A percentile compares a stretch with the other conserved stretches of the same genome.
phyloP scores from a whole-genome alignment of 768 basidiomycete species.

The Boletales sp. region DNA sequence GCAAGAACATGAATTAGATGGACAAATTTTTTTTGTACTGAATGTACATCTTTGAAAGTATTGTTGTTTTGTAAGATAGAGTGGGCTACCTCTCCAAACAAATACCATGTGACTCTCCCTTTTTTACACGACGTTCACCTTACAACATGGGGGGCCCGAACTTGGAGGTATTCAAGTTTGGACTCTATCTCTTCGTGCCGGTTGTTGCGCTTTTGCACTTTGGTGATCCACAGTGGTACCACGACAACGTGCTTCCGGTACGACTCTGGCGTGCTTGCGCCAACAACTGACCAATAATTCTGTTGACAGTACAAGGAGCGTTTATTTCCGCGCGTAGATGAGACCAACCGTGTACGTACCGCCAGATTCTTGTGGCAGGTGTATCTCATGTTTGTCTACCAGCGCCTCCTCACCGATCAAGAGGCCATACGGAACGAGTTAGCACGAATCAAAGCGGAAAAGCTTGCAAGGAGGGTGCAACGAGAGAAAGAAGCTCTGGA shows the following conservation, averaged over 20 bases:
- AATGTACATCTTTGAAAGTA: too few relatives aligned
- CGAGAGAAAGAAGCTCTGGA: constrained; percentile 38
- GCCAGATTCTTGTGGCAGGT: neutral
- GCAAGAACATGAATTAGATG: neutral
- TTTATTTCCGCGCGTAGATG: constrained; percentile 62
- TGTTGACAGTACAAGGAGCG: constrained; percentile 61
- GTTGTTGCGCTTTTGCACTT: constrained; percentile 78
- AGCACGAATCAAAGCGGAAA: constrained; percentile 66
- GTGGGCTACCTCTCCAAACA: too few relatives aligned
- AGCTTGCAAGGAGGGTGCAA: constrained; percentile 42
- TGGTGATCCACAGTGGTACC: constrained; percentile 87
- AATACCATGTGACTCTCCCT: too few relatives aligned
- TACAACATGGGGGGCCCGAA: constrained; percentile 66
- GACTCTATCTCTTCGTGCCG: constrained; percentile 81
- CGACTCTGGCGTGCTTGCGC: constrained; percentile 16
- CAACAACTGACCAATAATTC: neutral
- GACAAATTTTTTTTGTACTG: neutral
- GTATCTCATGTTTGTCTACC: constrained; percentile 9
- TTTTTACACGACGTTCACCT: neutral
- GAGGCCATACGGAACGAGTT: constrained; percentile 64
- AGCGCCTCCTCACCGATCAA: constrained; percentile 68
- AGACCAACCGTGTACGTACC: constrained; percentile 46
- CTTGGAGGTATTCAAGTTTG: constrained; percentile 89
- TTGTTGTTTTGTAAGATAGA: too few relatives aligned
- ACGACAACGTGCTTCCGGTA: constrained; percentile 72